A percentile compares a stretch with the other conserved stretches of the same genome.
Evolutionary conservation across 148 eudicot species (phyloP).

Genomic region (Camellia lanceoleosa): DNA sequence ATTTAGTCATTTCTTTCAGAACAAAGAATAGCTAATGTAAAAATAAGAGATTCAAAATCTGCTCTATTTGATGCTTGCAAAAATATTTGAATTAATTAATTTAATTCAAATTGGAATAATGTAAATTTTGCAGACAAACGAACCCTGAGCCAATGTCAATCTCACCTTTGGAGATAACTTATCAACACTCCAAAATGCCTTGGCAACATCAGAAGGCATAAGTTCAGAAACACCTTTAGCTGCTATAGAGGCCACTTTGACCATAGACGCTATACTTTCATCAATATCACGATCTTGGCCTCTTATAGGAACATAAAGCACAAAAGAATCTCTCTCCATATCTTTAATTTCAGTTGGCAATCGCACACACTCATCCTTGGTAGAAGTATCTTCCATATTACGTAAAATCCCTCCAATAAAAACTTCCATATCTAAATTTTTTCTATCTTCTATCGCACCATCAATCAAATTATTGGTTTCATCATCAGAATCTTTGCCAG

Average conservation of each 20-base stretch:
- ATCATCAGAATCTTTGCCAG: constrained; percentile 50
- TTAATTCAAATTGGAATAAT: background rate
- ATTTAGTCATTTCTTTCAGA: background rate
- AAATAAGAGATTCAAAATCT: background rate
- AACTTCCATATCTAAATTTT: constrained; percentile 71
- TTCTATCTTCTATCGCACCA: constrained; percentile 52
- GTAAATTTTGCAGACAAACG: background rate
- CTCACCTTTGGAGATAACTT: constrained; percentile 79
- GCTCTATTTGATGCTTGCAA: background rate
- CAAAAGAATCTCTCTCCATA: constrained; percentile 77
- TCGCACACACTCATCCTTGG: constrained; percentile 65
- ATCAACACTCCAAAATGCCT: constrained; percentile 63
- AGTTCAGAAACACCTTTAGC: constrained; percentile 72
- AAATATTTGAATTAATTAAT: background rate
- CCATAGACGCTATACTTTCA: constrained; percentile 45
- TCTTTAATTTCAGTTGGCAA: constrained; percentile 71
- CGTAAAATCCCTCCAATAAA: constrained; percentile 85
- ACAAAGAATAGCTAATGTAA: background rate
- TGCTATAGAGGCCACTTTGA: constrained; percentile 61
- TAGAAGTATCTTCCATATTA: constrained; percentile 61
- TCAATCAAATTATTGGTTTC: constrained; percentile 50
- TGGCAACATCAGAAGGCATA: constrained; percentile 95
- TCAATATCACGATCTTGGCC: constrained; percentile 38
- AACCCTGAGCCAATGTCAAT: background rate
- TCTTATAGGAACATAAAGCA: constrained; percentile 64